A percentile compares a stretch with the other conserved stretches of the same genome.
phyloP scores from a whole-genome alignment of 495 filamentous ascomycete genomes.

The Xylaria longipes region DNA sequence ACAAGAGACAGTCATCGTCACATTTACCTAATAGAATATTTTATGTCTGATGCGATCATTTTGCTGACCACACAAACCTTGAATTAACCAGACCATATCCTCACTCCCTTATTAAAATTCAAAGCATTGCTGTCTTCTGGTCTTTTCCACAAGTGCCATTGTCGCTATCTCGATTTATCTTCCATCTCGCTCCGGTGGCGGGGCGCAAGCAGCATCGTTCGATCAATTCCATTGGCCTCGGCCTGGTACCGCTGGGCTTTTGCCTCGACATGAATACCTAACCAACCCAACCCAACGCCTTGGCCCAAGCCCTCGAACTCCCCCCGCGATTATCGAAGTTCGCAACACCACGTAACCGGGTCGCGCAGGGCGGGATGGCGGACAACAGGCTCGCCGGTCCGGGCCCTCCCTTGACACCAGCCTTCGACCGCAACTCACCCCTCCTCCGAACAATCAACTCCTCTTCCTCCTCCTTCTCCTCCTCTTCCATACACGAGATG shows the following conservation, averaged over 20 bases:
- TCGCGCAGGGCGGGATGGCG: conserved; percentile 32
- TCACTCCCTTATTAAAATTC: background rate
- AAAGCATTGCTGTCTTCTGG: background rate
- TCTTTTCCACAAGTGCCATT: background rate
- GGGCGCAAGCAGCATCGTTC: conserved; percentile 15
- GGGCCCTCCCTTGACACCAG: conserved; percentile 11
- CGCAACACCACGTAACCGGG: background rate
- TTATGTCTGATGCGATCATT: background rate
- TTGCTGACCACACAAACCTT: background rate
- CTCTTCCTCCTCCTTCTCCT: conserved; percentile 39
- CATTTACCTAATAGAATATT: conserved; percentile 13
- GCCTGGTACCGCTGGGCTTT: conserved; percentile 30
- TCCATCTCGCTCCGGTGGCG: conserved; percentile 2
- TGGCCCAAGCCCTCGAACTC: background rate
- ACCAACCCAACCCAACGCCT: conserved; percentile 7
- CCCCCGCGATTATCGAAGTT: background rate
- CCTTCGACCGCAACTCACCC: conserved; percentile 22
- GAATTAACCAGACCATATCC: background rate
- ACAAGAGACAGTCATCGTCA: conserved; percentile 19
- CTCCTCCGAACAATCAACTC: conserved; percentile 34
- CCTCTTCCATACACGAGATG: conserved; percentile 48
- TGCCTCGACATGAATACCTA: background rate
- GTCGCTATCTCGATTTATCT: conserved; percentile 7
- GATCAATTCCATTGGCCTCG: conserved; percentile 19
- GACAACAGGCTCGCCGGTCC: conserved; percentile 31